Conservation (phyloP, 2,329 filamentous ascomycete genomes). For the Penicillium psychrosexuale region DNA sequence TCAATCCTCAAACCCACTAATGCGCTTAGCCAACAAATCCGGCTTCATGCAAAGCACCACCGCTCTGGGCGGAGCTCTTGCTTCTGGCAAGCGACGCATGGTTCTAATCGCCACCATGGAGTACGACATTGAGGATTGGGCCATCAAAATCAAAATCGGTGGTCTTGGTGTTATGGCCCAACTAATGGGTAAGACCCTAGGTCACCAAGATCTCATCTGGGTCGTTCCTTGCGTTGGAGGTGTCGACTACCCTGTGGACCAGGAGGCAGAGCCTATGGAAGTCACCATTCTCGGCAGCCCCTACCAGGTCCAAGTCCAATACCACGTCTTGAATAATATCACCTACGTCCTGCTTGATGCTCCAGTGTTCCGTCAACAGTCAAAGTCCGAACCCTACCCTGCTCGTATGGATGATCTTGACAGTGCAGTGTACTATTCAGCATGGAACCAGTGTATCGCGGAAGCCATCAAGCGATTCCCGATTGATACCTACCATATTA, state of each 20-base stretch:
- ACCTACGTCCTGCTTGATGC: slow-evolving; percentile 66
- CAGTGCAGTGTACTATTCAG: slow-evolving; percentile 65
- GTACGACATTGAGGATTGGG: slow-evolving; percentile 69
- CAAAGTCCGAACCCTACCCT: slow-evolving; percentile 62
- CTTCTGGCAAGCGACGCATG: slow-evolving; percentile 43
- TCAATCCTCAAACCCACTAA: slow-evolving; percentile 32
- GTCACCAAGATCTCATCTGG: slow-evolving; percentile 64
- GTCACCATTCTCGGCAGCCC: slow-evolving; percentile 59
- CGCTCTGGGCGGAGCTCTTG: slow-evolving; percentile 27
- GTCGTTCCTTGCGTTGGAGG: slow-evolving; percentile 62
- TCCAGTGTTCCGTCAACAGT: slow-evolving; percentile 64
- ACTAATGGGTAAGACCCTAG: slow-evolving; percentile 65
- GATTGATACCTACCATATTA: slow-evolving; percentile 63
- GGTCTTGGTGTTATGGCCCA: slow-evolving; percentile 69
- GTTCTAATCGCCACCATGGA: slow-evolving; percentile 69
- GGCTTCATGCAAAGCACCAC: slow-evolving; percentile 38
- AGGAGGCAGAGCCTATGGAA: slow-evolving; percentile 58
- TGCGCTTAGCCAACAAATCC: slow-evolving; percentile 36
- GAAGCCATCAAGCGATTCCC: slow-evolving; percentile 62
- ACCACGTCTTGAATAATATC: slow-evolving; percentile 62
- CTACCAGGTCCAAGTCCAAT: slow-evolving; percentile 63
- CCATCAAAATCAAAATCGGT: slow-evolving; percentile 69
- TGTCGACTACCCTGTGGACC: slow-evolving; percentile 61
- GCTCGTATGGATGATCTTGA: slow-evolving; percentile 67
- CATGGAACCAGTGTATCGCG: slow-evolving; percentile 69